phyloP scores from a whole-genome alignment of 202 grass and related monocot genomes.

The Zoysia matrella region DNA sequence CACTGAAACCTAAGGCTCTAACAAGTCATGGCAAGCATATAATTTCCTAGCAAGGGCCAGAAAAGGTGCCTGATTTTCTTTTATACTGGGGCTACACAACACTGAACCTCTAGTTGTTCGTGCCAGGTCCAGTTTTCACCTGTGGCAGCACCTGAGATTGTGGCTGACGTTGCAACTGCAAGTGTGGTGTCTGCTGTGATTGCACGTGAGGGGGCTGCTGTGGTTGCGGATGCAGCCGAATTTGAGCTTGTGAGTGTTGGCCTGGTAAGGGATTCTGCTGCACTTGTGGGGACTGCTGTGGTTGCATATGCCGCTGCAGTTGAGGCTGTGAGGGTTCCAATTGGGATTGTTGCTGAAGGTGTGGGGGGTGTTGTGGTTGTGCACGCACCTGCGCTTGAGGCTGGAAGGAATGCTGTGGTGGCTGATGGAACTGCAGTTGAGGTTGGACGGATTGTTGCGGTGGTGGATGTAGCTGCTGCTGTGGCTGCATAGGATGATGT shows the following conservation, averaged over 20 bases:
- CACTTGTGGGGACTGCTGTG: neutral
- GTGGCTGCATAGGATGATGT: conserved; percentile 1
- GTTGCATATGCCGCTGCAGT: conserved; percentile 2
- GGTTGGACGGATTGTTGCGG: too few species aligned
- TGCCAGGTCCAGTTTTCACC: conserved; percentile 15
- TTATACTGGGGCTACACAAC: conserved; percentile 45
- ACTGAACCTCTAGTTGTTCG: conserved; percentile 31
- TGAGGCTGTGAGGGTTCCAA: neutral
- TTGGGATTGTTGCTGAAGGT: conserved; percentile 7
- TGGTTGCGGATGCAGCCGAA: neutral
- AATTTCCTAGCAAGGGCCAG: conserved; percentile 24
- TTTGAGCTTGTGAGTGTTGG: too few species aligned
- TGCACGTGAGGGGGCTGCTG: neutral
- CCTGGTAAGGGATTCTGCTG: too few species aligned
- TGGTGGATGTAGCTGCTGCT: neutral
- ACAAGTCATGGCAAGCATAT: conserved; percentile 20
- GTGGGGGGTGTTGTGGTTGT: conserved; percentile 14
- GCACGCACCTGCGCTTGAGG: conserved; percentile 22
- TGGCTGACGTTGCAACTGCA: conserved; percentile 25
- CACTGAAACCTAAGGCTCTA: conserved; percentile 52
- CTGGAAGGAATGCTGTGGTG: conserved; percentile 22
- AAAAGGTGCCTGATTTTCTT: conserved; percentile 21
- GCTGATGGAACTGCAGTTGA: conserved; percentile 10
- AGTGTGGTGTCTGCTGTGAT: neutral
- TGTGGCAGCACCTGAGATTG: conserved; percentile 36